These are phyloP conservation scores for Alternaria tenuissima DNA, from an alignment of 2,329 filamentous ascomycete genomes.

Conservation along the genomic window DNA sequence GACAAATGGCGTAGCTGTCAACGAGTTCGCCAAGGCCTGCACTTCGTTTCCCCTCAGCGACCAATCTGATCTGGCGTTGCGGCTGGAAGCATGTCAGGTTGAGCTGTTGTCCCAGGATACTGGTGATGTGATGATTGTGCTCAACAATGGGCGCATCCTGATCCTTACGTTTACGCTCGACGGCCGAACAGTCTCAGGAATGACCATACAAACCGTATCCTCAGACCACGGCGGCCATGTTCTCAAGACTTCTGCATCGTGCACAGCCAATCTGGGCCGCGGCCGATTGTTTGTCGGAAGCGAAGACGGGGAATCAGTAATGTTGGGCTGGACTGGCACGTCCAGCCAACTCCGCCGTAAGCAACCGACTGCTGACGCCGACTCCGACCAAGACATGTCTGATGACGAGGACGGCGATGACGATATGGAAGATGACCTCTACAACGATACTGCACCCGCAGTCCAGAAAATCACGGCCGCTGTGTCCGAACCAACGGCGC, in stretches of 20 bases:
- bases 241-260: conserved; percentile 71
- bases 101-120: conserved; percentile 78
- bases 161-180: conserved; percentile 86
- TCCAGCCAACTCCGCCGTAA: conserved; percentile 66
- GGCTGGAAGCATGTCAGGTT: conserved; percentile 80
- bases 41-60: conserved; percentile 87
- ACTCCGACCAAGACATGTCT: conserved; percentile 56
- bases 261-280: conserved; percentile 72
- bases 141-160: conserved; percentile 77
- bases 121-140: conserved; percentile 84
- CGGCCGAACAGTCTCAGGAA: conserved; percentile 87
- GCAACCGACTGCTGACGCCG: conserved; percentile 68
- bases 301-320: conserved; percentile 79
- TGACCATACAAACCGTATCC: conserved; percentile 74
- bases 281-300: conserved; percentile 84
- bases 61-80: conserved; percentile 80
- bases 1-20: conserved; percentile 89
- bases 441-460: conserved; percentile 64
- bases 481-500: conserved; percentile 55
- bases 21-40: conserved; percentile 82
- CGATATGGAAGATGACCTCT: conserved; percentile 68
- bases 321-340: conserved; percentile 79
- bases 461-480: conserved; percentile 52
- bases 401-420: conserved; percentile 66
- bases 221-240: conserved; percentile 69